A percentile compares a stretch with the other conserved stretches of the same genome.
phyloP scores from a whole-genome alignment of 2,329 filamentous ascomycete genomes.

The Ophiostoma montium region DNA sequence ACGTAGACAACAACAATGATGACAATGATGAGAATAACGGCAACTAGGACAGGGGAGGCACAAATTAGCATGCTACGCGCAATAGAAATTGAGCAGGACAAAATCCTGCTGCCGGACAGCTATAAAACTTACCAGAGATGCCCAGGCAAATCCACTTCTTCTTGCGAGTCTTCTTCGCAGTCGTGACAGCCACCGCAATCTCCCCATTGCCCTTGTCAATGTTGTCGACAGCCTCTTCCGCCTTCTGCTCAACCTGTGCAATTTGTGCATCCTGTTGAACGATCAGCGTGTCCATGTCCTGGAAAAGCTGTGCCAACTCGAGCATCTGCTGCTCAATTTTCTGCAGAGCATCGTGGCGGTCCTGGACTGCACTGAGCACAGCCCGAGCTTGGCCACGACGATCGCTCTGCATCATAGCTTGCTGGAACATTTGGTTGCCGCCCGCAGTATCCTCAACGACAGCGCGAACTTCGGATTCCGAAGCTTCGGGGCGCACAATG shows the following conservation, averaged over 20 bases:
- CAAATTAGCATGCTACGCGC: conserved; percentile 3
- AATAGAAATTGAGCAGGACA: neutral
- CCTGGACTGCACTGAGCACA: conserved; percentile 64
- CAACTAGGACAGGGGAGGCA: conserved; percentile 22
- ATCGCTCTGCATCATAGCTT: conserved; percentile 70
- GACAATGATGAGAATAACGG: conserved; percentile 37
- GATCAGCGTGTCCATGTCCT: conserved; percentile 75
- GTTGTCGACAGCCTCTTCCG: conserved; percentile 72
- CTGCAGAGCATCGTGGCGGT: conserved; percentile 73
- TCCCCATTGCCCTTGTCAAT: conserved; percentile 75
- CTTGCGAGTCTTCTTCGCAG: conserved; percentile 63
- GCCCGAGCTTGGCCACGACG: conserved; percentile 68
- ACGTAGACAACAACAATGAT: conserved; percentile 37
- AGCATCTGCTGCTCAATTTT: conserved; percentile 88
- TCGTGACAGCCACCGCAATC: conserved; percentile 67
- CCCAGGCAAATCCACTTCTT: conserved; percentile 97
- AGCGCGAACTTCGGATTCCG: conserved; percentile 61
- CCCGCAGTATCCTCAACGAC: conserved; percentile 60
- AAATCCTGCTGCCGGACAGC: neutral
- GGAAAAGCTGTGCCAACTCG: conserved; percentile 75
- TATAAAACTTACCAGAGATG: conserved; percentile 43
- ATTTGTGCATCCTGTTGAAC: conserved; percentile 75
- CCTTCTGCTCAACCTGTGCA: conserved; percentile 70
- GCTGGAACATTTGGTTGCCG: conserved; percentile 71
- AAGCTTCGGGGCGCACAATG: conserved; percentile 73